Conservation (phyloP, 2,329 filamentous ascomycete genomes). For the Fusarium pilosicola region DNA sequence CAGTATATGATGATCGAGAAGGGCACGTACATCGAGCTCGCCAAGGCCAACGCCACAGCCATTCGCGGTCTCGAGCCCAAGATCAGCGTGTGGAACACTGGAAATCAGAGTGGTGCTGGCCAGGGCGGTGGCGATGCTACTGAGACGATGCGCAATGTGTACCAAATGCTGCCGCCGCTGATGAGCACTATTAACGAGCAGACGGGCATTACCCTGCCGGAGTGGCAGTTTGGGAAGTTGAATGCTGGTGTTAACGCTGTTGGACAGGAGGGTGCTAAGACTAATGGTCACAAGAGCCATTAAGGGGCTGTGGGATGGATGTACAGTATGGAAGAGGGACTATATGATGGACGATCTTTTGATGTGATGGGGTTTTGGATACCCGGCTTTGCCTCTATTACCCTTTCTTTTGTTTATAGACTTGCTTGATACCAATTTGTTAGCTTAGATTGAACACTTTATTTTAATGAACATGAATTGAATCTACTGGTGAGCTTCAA, state of each 20-base stretch:
- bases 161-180: slow-evolving; percentile 84
- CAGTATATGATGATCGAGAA: slow-evolving; percentile 91
- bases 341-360: not conserved
- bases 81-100: slow-evolving; percentile 92
- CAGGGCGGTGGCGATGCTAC: slow-evolving; percentile 63
- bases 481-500: not conserved
- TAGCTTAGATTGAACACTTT: not conserved
- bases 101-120: slow-evolving; percentile 55
- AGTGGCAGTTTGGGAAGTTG: slow-evolving; percentile 73
- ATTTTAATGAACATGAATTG: not conserved
- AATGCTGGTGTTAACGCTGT: slow-evolving; percentile 50
- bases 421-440: slow-evolving; percentile 28
- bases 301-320: not conserved
- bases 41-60: slow-evolving; percentile 79
- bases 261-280: slow-evolving; percentile 36
- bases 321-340: not conserved
- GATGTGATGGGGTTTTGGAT: not conserved
- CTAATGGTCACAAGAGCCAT: slow-evolving; percentile 35
- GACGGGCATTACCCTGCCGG: slow-evolving; percentile 82
- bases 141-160: slow-evolving; percentile 75
- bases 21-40: slow-evolving; percentile 80
- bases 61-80: slow-evolving; percentile 84
- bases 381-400: not conserved
- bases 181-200: slow-evolving; percentile 89
- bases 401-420: slow-evolving; percentile 21